Conservation (phyloP, 192 early-diverging fungal species). For the Polychytrium aggregatum region DNA sequence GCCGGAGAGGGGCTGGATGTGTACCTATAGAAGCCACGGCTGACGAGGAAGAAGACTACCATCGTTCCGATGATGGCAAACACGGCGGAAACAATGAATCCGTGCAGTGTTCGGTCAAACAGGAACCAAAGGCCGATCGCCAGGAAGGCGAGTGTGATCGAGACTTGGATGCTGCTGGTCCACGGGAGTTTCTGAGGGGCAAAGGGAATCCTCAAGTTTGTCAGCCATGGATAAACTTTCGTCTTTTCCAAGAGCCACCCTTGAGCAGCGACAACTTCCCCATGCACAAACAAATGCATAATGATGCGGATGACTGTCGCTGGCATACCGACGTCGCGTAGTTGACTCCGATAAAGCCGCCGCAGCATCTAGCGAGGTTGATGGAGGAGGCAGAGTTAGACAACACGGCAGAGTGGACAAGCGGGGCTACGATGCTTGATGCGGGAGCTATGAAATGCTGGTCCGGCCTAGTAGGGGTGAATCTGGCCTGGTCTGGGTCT, state of each 20-base stretch:
- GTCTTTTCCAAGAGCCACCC: too few species aligned
- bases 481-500: too few species aligned
- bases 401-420: too few species aligned
- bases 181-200: conserved; percentile 39
- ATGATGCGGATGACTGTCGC: too few species aligned
- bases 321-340: conserved; percentile 46
- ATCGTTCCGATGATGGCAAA: conserved; percentile 48
- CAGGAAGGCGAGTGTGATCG: conserved; percentile 42
- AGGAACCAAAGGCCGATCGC: conserved; percentile 56
- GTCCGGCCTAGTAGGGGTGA: too few species aligned
- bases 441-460: too few species aligned
- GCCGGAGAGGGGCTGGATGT: background rate
- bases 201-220: conserved; percentile 1
- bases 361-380: conserved; percentile 15
- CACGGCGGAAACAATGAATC: conserved; percentile 42
- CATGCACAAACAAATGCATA: too few species aligned
- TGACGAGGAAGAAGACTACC: conserved; percentile 44
- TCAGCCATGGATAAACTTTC: too few species aligned
- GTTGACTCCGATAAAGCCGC: conserved; percentile 31
- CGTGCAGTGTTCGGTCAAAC: conserved; percentile 59
- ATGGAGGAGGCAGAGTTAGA: too few species aligned
- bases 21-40: conserved; percentile 51
- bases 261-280: too few species aligned
- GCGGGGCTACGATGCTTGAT: too few species aligned
- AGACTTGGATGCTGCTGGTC: conserved; percentile 48